phyloP scores from a whole-genome alignment of 179 eudicot genomes.

The Actinidia chinensis region DNA sequence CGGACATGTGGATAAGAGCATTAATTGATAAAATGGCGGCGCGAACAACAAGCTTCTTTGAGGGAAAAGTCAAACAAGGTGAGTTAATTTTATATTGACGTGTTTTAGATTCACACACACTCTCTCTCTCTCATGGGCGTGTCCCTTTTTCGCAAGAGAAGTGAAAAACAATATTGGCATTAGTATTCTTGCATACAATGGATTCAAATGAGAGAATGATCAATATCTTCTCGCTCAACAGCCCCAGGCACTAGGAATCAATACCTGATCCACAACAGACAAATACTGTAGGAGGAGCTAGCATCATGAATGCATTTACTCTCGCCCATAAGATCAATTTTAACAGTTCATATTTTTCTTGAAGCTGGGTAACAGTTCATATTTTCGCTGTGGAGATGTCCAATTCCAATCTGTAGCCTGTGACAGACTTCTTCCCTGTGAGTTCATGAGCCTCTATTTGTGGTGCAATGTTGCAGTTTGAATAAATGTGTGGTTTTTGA shows the following conservation, averaged over 20 bases:
- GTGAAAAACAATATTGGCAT: background rate
- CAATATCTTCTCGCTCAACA: background rate
- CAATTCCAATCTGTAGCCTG: background rate
- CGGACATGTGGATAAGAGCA: too few relatives aligned
- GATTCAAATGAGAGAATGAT: background rate
- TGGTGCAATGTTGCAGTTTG: background rate
- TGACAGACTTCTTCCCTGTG: background rate
- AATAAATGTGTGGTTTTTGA: constrained; percentile 16
- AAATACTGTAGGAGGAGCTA: background rate
- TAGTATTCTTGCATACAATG: constrained; percentile 3
- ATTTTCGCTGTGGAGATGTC: background rate
- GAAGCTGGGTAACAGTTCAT: too few relatives aligned
- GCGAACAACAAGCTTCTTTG: constrained; percentile 90
- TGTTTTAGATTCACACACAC: background rate
- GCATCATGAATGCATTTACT: background rate
- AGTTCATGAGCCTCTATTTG: background rate
- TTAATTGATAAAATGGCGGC: too few relatives aligned
- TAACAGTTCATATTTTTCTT: too few relatives aligned
- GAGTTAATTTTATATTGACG: constrained; percentile 21
- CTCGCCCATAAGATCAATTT: background rate
- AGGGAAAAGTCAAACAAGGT: constrained; percentile 87
- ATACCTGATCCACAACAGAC: background rate
- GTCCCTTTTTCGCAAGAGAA: constrained; percentile 2
- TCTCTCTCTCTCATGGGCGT: background rate
- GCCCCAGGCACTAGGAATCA: background rate